phyloP scores from a whole-genome alignment of 768 basidiomycete genomes.

The Naganishia kalamii region DNA sequence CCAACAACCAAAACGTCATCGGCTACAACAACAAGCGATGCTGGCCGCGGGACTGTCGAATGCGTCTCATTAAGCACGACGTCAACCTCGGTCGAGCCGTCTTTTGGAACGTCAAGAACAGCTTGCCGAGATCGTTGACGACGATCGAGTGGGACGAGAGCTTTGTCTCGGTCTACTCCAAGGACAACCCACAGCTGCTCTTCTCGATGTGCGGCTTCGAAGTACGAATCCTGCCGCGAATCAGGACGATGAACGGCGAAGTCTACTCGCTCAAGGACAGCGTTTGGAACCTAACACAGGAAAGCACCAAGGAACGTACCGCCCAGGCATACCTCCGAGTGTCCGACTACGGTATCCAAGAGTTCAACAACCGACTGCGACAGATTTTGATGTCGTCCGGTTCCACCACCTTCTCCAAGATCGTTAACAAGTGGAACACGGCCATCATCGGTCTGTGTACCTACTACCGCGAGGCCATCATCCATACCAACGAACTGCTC shows the following conservation, averaged over 20 bases:
- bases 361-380: slow-evolving; percentile 95
- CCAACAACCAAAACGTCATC: slow-evolving; percentile 95
- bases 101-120: slow-evolving; percentile 99
- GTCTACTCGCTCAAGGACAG: slow-evolving; percentile 95
- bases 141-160: slow-evolving; percentile 99
- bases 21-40: slow-evolving; percentile 99
- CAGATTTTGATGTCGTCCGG: slow-evolving; percentile 95
- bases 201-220: slow-evolving; percentile 99
- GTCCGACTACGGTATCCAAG: slow-evolving; percentile 92
- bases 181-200: slow-evolving; percentile 91
- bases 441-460: slow-evolving; percentile 94
- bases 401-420: slow-evolving; percentile 97
- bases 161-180: slow-evolving; percentile 92
- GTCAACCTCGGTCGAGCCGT: slow-evolving; percentile 97
- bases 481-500: slow-evolving; percentile 91
- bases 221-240: slow-evolving; percentile 92
- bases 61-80: slow-evolving; percentile 98
- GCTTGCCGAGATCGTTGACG: slow-evolving; percentile 85
- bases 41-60: slow-evolving; percentile 98
- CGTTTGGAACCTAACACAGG: slow-evolving; percentile 94
- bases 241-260: slow-evolving; percentile 88
- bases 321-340: slow-evolving; percentile 97
- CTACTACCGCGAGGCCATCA: slow-evolving; percentile 94
- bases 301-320: slow-evolving; percentile 93
- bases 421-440: slow-evolving; percentile 61